These are phyloP conservation scores for Cyclotella kingstonii DNA, from an alignment of 108 stramenopile genomes.

Conservation along the genomic window DNA sequence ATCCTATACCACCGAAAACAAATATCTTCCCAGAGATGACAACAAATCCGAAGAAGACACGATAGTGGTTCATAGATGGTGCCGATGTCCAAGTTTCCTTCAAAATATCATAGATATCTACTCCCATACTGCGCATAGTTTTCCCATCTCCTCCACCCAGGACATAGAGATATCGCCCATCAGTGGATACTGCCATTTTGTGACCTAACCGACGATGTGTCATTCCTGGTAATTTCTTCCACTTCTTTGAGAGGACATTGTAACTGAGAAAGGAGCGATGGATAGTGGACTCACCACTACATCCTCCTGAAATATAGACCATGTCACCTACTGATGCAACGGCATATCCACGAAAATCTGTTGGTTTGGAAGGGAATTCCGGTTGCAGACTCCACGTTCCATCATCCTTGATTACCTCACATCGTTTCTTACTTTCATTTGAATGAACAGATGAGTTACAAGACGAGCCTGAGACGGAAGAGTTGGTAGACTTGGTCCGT, in stretches of 20 bases:
- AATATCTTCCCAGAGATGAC: slow-evolving; percentile 15
- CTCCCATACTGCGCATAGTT: slow-evolving; percentile 10
- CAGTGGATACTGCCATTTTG: slow-evolving; percentile 8
- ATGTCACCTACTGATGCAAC: slow-evolving; percentile 7
- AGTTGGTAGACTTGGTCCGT: neutral
- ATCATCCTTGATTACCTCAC: slow-evolving; percentile 21
- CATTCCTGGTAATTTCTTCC: slow-evolving; percentile 18
- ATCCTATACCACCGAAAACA: slow-evolving; percentile 22
- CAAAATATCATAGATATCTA: slow-evolving; percentile 7
- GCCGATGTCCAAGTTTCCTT: slow-evolving; percentile 11
- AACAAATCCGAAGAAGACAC: slow-evolving; percentile 19
- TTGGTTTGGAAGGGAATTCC: slow-evolving; percentile 11
- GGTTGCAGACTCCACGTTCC: slow-evolving; percentile 21
- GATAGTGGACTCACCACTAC: slow-evolving; percentile 19
- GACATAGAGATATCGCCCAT: slow-evolving; percentile 14
- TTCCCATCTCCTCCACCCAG: slow-evolving; percentile 20
- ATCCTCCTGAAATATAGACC: slow-evolving; percentile 27
- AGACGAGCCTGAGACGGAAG: neutral
- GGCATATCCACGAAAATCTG: slow-evolving; percentile 24
- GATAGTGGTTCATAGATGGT: slow-evolving; percentile 17
- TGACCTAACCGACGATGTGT: slow-evolving; percentile 11
- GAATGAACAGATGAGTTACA: neutral
- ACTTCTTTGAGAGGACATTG: slow-evolving; percentile 13
- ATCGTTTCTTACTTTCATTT: neutral
- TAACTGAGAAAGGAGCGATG: slow-evolving; percentile 9